Percentiles rank a stretch among this genome's conserved stretches.
Evolutionary conservation across 768 basidiomycete genomes (phyloP).

Genomic region (Amanita jacksonii): DNA sequence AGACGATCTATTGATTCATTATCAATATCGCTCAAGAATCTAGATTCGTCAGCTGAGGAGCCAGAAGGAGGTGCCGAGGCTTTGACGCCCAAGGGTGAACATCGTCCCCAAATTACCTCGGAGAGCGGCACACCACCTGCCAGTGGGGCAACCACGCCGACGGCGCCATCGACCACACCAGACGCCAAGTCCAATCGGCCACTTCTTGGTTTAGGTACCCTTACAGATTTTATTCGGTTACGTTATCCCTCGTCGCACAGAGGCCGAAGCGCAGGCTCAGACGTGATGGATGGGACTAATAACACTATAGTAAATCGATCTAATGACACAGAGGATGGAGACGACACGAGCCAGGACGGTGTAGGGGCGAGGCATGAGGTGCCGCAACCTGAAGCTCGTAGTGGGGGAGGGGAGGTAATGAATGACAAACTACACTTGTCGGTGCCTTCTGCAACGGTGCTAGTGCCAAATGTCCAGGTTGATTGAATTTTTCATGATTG

Average conservation of each 20-base stretch:
- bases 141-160: conserved; percentile 55
- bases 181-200: conserved; percentile 32
- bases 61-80: neutral
- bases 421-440: conserved; percentile 1
- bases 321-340: conserved; percentile 1
- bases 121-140: conserved; percentile 34
- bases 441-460: neutral
- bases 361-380: neutral
- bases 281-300: conserved; percentile 10
- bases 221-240: conserved; percentile 53
- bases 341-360: conserved; percentile 3
- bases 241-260: conserved; percentile 43
- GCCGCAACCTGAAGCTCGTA: neutral
- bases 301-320: conserved; percentile 11
- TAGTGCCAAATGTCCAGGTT: neutral
- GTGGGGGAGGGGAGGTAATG: neutral
- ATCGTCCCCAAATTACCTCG: conserved; percentile 17
- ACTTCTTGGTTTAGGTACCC: conserved; percentile 53
- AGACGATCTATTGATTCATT: conserved; percentile 19
- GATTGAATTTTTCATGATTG: no score
- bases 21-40: conserved; percentile 17
- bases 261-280: conserved; percentile 14
- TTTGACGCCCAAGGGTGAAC: conserved; percentile 14
- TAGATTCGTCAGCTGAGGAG: conserved; percentile 16
- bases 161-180: conserved; percentile 19